Base-by-base conservation (phyloP, 352 stramenopile species). In the Phytophthora quininea region DNA sequence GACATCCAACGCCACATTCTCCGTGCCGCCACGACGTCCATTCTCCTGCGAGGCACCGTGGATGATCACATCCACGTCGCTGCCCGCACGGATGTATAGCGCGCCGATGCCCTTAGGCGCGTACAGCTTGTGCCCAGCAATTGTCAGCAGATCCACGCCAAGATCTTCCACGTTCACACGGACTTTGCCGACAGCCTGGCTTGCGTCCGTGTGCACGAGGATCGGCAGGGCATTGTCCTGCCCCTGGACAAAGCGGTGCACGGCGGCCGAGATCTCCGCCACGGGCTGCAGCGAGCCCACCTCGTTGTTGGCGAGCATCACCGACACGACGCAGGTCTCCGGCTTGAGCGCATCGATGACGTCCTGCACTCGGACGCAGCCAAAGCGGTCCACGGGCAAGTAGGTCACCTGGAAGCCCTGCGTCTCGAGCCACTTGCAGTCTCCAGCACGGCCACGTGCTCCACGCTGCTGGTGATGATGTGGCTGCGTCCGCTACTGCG, bases 291-390 rank as follows among this genome's bases (percentile, higher is more conserved):
- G 73, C 30, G 96, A 95, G 35, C 97, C 97, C 32, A 98, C 91
- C 82, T 99, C 97, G 73, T 99, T 99, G 73, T 99, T 99, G n/a
- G 97, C 96, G 19, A 98, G 86, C 97, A 99, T 99, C 50, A 99
- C 67, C 1, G 97, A 98, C 30, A 99, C 89, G 12, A 99, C 74
- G 24, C 91, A 91, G 12, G 96, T 99, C 62, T 97, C 71, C 0
- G 74, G 42, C 38, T 67, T 85, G 38, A 99, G 78, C 0, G 94
- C 91, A 9, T 74, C 69, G 0, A 97, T 71, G 7, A 99, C 82
- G 65, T 96, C 90, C 56, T 88, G 61, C 11, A 88, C 67, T 8
- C 63, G 64, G 4, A 91, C 78, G 58, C 79, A 77, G 30, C 84
- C 84, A 24, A 75, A 75, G 35, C 66, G 52, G 54, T 91, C 79